These are phyloP conservation scores for Suillus americanus DNA, from an alignment of 768 basidiomycete genomes.

Conservation along the genomic window DNA sequence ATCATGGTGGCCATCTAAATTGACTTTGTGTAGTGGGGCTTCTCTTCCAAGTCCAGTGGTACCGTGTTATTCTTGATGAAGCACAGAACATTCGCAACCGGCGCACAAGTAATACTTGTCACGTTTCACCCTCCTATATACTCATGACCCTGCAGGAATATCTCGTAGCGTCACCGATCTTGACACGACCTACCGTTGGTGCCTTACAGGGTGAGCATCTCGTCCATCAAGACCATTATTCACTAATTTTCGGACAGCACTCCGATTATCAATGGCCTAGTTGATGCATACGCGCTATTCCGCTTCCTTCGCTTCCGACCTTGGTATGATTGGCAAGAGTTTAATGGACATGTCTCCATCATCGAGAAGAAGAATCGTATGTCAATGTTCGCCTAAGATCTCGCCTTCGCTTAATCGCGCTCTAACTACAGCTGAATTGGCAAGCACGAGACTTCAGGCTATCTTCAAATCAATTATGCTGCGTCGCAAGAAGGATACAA, in stretches of 20 bases:
- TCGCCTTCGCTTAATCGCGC: not conserved
- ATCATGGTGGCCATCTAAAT: conserved; percentile 25
- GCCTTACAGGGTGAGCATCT: conserved; percentile 54
- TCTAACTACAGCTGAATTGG: conserved; percentile 43
- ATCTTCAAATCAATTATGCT: conserved; percentile 54
- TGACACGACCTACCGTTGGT: conserved; percentile 58
- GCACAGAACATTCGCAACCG: conserved; percentile 48
- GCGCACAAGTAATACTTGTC: conserved; percentile 40
- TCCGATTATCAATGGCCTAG: conserved; percentile 61
- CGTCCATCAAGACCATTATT: conserved; percentile 7
- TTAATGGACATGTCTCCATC: conserved; percentile 29
- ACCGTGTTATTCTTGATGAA: conserved; percentile 55
- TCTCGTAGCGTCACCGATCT: conserved; percentile 58
- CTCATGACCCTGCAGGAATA: conserved; percentile 34
- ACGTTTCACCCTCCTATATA: not conserved
- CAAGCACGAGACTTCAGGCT: conserved; percentile 58
- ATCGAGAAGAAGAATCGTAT: conserved; percentile 53
- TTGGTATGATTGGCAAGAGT: conserved; percentile 42
- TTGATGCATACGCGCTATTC: conserved; percentile 49
- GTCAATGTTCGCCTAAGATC: conserved; percentile 16
- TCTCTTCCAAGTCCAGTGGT: conserved; percentile 46
- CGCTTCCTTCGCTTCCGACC: conserved; percentile 42
- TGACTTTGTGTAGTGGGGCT: conserved; percentile 37
- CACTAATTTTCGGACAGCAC: conserved; percentile 37
- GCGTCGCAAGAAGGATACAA: conserved; percentile 62